Percentiles rank a stretch among this genome's conserved stretches.
Conservation (phyloP, 257 asterid species). For the Ilex aquifolium region DNA sequence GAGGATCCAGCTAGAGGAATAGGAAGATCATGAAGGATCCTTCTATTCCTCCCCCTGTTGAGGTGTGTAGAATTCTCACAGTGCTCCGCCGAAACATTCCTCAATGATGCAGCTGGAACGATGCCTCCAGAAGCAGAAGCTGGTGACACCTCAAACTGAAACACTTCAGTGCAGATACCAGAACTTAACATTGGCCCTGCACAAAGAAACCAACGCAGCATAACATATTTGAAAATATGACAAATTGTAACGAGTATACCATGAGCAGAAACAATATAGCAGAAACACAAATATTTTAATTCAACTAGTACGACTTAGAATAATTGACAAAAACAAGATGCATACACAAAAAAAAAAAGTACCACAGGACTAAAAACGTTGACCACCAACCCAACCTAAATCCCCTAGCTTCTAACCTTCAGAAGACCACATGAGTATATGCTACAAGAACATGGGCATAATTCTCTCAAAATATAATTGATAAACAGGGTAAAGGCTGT, state of each 20-base stretch:
- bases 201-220: constrained; percentile 2
- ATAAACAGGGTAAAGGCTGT: no score
- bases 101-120: constrained; percentile 43
- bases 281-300: background rate
- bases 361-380: no score
- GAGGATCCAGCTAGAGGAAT: constrained; percentile 44
- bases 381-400: no score
- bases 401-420: no score
- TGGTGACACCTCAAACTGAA: constrained; percentile 85
- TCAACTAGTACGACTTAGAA: background rate
- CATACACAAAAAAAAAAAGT: no score
- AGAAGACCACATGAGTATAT: no score
- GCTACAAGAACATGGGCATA: no score
- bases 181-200: constrained; percentile 92
- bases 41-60: constrained; percentile 52
- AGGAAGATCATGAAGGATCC: constrained; percentile 61
- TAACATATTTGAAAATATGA: background rate
- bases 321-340: no score
- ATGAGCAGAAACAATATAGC: constrained; percentile 1
- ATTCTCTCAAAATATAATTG: no score
- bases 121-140: constrained; percentile 61
- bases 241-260: background rate
- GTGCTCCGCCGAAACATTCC: constrained; percentile 45
- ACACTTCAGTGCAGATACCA: constrained; percentile 93
- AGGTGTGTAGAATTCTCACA: constrained; percentile 39